Percentiles rank a stretch among this genome's conserved stretches.
Conservation (phyloP, 441 rosid species). For the Theobroma grandiflorum region DNA sequence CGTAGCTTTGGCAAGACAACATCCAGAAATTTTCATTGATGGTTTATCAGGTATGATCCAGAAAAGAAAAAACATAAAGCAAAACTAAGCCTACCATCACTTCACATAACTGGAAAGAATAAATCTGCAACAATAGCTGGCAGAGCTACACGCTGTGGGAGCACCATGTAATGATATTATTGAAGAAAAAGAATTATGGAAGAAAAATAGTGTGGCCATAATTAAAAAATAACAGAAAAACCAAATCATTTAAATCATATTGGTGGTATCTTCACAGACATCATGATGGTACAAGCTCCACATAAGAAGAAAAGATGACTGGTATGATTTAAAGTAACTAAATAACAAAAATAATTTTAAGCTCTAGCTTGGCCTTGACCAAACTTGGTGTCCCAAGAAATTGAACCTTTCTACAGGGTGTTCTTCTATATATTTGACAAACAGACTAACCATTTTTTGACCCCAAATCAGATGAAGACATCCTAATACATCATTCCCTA, state of each 20-base stretch:
- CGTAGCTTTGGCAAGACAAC: neutral
- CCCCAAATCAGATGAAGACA: neutral
- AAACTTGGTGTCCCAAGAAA: neutral
- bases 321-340: neutral
- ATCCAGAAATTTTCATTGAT: neutral
- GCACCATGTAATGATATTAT: neutral
- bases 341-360: neutral
- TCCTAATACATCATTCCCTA: neutral
- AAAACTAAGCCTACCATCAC: neutral
- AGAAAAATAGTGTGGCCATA: neutral
- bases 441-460: neutral
- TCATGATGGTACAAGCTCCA: neutral
- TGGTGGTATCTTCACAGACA: neutral
- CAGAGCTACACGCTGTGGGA: neutral
- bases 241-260: neutral
- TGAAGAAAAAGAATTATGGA: neutral
- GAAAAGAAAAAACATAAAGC: neutral
- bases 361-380: constrained; percentile 1
- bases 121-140: neutral
- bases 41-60: neutral
- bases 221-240: neutral
- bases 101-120: neutral
- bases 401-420: constrained; percentile 1
- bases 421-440: constrained; percentile 7
- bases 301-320: neutral